These are phyloP conservation scores for Aspergillus aculeatus DNA, from an alignment of 2,329 filamentous ascomycete species.

Conservation along the genomic window DNA sequence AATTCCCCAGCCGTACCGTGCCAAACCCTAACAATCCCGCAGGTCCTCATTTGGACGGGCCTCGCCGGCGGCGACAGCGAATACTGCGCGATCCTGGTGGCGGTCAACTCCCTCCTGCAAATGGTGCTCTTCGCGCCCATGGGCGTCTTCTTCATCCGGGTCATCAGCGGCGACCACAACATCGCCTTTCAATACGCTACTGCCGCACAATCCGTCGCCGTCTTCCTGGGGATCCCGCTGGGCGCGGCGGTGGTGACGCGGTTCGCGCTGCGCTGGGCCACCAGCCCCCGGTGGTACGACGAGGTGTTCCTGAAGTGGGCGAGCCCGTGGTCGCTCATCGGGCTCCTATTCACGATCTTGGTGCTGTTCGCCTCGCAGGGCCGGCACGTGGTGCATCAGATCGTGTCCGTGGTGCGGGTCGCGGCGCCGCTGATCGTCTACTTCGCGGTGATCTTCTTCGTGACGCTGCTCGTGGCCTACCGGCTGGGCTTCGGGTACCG, in stretches of 20 bases:
- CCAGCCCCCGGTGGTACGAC: constrained; percentile 63
- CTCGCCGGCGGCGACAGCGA: constrained; percentile 74
- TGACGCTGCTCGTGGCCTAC: constrained; percentile 62
- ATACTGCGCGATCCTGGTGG: constrained; percentile 80
- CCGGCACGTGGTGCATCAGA: constrained; percentile 72
- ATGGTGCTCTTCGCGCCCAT: constrained; percentile 72
- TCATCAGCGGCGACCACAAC: constrained; percentile 58
- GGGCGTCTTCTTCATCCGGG: constrained; percentile 66
- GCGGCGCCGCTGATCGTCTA: constrained; percentile 79
- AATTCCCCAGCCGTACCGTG: not conserved
- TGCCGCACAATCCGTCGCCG: constrained; percentile 76
- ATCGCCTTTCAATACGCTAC: constrained; percentile 58
- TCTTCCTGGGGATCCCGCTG: constrained; percentile 82
- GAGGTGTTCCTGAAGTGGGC: constrained; percentile 66
- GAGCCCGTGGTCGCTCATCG: constrained; percentile 74
- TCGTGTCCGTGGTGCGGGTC: constrained; percentile 78
- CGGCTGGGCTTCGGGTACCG: constrained; percentile 73
- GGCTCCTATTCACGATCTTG: constrained; percentile 81
- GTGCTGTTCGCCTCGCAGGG: constrained; percentile 84
- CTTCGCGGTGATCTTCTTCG: constrained; percentile 71
- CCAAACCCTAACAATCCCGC: constrained; percentile 3
- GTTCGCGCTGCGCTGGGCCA: constrained; percentile 55
- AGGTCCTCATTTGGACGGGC: constrained; percentile 73
- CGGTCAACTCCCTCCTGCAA: constrained; percentile 71
- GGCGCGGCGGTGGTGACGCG: constrained; percentile 76